A percentile compares a stretch with the other conserved stretches of the same genome.
phyloP scores from a whole-genome alignment of 345 rosid species.

The Cardamine chenopodiifolia region DNA sequence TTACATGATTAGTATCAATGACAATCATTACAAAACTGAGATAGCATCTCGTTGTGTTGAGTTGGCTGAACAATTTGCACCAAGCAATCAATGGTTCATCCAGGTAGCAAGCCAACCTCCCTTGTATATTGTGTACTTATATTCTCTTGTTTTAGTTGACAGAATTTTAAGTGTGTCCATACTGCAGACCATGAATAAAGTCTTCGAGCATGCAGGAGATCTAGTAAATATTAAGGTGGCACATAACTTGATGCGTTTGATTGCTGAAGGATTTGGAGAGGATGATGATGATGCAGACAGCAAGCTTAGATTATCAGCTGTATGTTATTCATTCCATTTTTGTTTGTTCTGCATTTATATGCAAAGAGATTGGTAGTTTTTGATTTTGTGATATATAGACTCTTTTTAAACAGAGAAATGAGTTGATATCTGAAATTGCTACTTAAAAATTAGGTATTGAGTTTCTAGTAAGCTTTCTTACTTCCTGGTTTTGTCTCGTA shows the following conservation, averaged over 20 bases:
- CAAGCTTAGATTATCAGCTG: conserved; percentile 95
- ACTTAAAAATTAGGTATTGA: neutral
- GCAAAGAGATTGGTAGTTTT: conserved; percentile 6
- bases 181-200: conserved; percentile 88
- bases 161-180: conserved; percentile 31
- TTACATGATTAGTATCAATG: conserved; percentile 92
- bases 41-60: conserved; percentile 96
- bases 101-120: conserved; percentile 57
- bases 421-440: conserved; percentile 11
- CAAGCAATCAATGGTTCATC: conserved; percentile 98
- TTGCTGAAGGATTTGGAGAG: conserved; percentile 97
- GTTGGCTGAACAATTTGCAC: conserved; percentile 97
- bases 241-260: conserved; percentile 92
- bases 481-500: neutral
- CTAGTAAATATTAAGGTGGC: conserved; percentile 91
- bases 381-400: conserved; percentile 14
- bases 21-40: conserved; percentile 95
- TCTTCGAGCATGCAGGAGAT: conserved; percentile 98
- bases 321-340: conserved; percentile 50
- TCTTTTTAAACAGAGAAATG: neutral
- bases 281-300: conserved; percentile 86
- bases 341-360: conserved; percentile 10
- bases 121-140: neutral
- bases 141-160: conserved; percentile 1
- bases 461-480: neutral